These are phyloP conservation scores for Emergomyces africanus DNA, from an alignment of 2,329 filamentous ascomycete genomes.

Conservation along the genomic window DNA sequence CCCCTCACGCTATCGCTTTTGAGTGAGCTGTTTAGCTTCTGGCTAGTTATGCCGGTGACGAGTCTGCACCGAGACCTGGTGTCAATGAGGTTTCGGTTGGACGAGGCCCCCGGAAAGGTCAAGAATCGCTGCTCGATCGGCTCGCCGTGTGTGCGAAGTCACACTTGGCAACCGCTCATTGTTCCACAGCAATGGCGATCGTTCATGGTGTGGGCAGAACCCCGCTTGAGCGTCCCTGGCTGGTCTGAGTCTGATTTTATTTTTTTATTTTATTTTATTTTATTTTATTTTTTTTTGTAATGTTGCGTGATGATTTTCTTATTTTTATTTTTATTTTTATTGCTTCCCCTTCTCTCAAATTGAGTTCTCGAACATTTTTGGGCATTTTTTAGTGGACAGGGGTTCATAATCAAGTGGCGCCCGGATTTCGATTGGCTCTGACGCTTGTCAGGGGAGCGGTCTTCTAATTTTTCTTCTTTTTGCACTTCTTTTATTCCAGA, in stretches of 20 bases:
- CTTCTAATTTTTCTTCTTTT: not conserved
- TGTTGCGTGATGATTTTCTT: not conserved
- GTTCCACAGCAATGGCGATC: not conserved
- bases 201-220: not conserved
- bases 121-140: not conserved
- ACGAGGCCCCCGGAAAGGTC: not conserved
- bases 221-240: not conserved
- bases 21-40: not conserved
- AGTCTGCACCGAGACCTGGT: not conserved
- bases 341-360: not conserved
- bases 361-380: conserved; percentile 1
- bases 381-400: not conserved
- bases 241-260: no score
- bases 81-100: not conserved
- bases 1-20: not conserved
- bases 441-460: not conserved
- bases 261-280: not conserved
- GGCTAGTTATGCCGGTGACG: not conserved
- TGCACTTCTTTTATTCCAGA: not conserved
- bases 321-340: not conserved
- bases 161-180: not conserved
- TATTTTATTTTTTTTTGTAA: not conserved
- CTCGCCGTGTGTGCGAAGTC: not conserved
- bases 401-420: not conserved
- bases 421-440: not conserved